These are phyloP conservation scores for Thelephora ganbajun DNA, from an alignment of 768 basidiomycete genomes.

Conservation along the genomic window DNA sequence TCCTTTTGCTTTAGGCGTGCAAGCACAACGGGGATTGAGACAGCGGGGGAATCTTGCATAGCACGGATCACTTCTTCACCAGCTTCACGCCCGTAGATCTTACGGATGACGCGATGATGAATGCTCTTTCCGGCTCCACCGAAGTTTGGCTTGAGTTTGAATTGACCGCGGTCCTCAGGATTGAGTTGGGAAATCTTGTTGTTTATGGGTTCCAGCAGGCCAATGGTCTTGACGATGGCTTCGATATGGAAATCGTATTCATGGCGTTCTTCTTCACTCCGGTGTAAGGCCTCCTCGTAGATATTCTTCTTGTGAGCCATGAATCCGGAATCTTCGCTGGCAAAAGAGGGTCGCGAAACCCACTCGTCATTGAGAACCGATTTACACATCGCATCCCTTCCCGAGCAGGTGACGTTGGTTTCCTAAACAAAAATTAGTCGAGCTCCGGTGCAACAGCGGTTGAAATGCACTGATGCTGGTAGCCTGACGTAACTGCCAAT, in stretches of 20 bases:
- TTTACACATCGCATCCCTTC: slow-evolving; percentile 93
- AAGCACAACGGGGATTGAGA: slow-evolving; percentile 85
- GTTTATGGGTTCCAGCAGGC: slow-evolving; percentile 81
- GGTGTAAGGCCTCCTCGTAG: slow-evolving; percentile 93
- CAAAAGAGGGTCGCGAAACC: slow-evolving; percentile 95
- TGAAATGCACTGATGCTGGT: slow-evolving; percentile 54
- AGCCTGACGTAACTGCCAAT: slow-evolving; percentile 87
- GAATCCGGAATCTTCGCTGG: slow-evolving; percentile 88
- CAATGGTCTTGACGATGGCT: slow-evolving; percentile 83
- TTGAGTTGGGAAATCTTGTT: slow-evolving; percentile 72
- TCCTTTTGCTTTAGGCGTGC: slow-evolving; percentile 88
- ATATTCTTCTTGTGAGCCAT: slow-evolving; percentile 86
- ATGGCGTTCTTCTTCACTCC: slow-evolving; percentile 94
- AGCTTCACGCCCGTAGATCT: slow-evolving; percentile 85
- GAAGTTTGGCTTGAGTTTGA: slow-evolving; percentile 82
- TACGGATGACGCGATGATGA: slow-evolving; percentile 89
- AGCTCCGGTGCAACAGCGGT: neutral
- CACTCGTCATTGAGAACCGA: slow-evolving; percentile 96
- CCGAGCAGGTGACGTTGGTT: slow-evolving; percentile 77
- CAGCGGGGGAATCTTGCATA: slow-evolving; percentile 84
- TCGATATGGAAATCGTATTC: slow-evolving; percentile 99
- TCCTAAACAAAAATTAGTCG: slow-evolving; percentile 37
- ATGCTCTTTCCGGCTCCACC: slow-evolving; percentile 76
- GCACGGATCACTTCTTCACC: slow-evolving; percentile 73
- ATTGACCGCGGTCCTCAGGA: slow-evolving; percentile 63